Conservation (phyloP, 805 yeast species). For the Candida cerambycidarum region DNA sequence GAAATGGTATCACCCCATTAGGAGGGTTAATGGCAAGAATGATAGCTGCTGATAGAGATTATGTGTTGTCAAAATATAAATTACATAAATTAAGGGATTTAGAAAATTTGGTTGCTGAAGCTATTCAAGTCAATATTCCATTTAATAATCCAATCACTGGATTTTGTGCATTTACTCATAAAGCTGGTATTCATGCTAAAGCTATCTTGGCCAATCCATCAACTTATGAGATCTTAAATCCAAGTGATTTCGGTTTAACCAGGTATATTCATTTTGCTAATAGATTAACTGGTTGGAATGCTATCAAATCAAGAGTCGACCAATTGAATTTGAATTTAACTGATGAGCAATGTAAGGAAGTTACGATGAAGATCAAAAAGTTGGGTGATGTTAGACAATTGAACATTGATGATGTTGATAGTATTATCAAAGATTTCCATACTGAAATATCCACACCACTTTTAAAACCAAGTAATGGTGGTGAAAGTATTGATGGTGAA, state of each 20-base stretch:
- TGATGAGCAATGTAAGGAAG: constrained; percentile 58
- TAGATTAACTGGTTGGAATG: constrained; percentile 64
- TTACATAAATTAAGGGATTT: constrained; percentile 55
- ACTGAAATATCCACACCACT: constrained; percentile 39
- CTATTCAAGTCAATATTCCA: constrained; percentile 58
- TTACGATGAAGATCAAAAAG: constrained; percentile 52
- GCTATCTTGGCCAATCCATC: constrained; percentile 63
- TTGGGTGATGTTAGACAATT: constrained; percentile 62
- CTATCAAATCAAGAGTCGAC: constrained; percentile 60
- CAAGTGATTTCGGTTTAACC: constrained; percentile 59
- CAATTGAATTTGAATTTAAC: constrained; percentile 55
- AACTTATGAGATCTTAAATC: constrained; percentile 60
- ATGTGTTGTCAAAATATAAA: constrained; percentile 57
- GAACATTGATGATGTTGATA: constrained; percentile 61
- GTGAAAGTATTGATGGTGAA: no score
- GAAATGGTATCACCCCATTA: constrained; percentile 62
- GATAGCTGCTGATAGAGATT: constrained; percentile 61
- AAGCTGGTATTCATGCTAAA: constrained; percentile 64
- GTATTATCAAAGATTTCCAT: constrained; percentile 56
- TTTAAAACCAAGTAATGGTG: constrained; percentile 8
- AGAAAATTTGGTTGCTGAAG: constrained; percentile 59
- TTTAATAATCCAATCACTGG: constrained; percentile 65
- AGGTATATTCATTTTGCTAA: constrained; percentile 62
- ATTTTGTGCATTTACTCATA: constrained; percentile 64
- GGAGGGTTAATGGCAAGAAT: constrained; percentile 65